Evolutionary conservation across 305 asterid species (phyloP), one percentile per base, ranked within the genome.

Genomic region (Fraxinus platypoda): DNA sequence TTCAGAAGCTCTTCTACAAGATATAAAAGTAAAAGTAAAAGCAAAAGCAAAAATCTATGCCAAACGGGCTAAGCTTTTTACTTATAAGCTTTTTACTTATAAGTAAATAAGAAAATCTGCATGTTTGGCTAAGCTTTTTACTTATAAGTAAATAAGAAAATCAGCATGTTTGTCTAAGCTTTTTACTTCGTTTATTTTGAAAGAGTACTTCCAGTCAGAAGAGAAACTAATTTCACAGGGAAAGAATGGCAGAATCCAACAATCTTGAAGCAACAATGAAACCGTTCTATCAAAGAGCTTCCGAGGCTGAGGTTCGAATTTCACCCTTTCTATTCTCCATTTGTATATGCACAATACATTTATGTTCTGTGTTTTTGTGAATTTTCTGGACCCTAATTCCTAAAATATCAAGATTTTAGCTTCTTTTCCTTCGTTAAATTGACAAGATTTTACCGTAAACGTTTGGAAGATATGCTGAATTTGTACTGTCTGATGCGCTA

Each of bases 251-350:
- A 26, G 92, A 84, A 77, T 82, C 87, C 37, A 86, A 84, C 68
- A 81, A 84, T 86, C 84, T 90, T 73, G 85, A 88, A 80, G 92
- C 90, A 85, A 64, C 85, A 75, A 78, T 95, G 90, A 88, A 77
- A 81, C 97, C 97, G 84, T 91, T 94, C 84, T 85, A 91, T 86
- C 91, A 87, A 74, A 91, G 98, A 91, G 98, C 99, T 81, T 83
- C 91, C 7, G 97, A 95, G 80, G 97, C 98, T 54, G 97, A 95
- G 98, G 98, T 93, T 28, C 81, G 31, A 66, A 74, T 25, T n/a
- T 38, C 49, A 52, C 25, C 26, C 21, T 37, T 59, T 71, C 12
- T 0, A 11, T 3, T n/a, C 46, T 49, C 19, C 49, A 21, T 21
- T 33, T 54, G 21, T 37, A n/a, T 26, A 4, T n/a, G 9, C n/a